These are phyloP conservation scores for Atalantia buxifolia DNA, from an alignment of 345 rosid species.

Conservation along the genomic window DNA sequence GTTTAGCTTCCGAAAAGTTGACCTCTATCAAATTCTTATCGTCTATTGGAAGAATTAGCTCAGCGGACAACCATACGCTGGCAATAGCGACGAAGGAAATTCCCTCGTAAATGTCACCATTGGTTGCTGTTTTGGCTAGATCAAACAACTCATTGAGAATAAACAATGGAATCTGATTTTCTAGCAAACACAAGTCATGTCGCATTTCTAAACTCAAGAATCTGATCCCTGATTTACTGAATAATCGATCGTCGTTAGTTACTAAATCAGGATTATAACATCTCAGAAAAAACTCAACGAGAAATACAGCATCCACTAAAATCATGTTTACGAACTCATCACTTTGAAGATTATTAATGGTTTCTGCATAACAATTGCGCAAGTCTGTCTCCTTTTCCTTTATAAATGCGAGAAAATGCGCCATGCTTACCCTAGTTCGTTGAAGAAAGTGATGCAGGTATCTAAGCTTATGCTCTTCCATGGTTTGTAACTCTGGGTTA, in stretches of 20 bases:
- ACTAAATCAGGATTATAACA: too few species aligned
- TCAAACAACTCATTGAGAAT: constrained; percentile 11
- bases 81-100: neutral
- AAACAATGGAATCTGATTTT: constrained; percentile 34
- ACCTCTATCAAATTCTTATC: neutral
- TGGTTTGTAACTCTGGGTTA: too few species aligned
- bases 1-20: neutral
- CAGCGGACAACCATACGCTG: too few species aligned
- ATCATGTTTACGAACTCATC: constrained; percentile 20
- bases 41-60: neutral
- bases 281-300: constrained; percentile 13
- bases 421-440: neutral
- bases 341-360: neutral
- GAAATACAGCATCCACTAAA: constrained; percentile 13
- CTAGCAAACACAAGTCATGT: constrained; percentile 18
- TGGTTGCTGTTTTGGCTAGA: neutral
- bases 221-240: neutral
- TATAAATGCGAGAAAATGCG: neutral
- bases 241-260: neutral
- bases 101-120: neutral
- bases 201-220: neutral
- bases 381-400: neutral
- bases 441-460: constrained; percentile 14
- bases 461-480: neutral
- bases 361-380: constrained; percentile 8